Conservation (phyloP, 1,139 yeast genomes). For the Pichia sp. region DNA sequence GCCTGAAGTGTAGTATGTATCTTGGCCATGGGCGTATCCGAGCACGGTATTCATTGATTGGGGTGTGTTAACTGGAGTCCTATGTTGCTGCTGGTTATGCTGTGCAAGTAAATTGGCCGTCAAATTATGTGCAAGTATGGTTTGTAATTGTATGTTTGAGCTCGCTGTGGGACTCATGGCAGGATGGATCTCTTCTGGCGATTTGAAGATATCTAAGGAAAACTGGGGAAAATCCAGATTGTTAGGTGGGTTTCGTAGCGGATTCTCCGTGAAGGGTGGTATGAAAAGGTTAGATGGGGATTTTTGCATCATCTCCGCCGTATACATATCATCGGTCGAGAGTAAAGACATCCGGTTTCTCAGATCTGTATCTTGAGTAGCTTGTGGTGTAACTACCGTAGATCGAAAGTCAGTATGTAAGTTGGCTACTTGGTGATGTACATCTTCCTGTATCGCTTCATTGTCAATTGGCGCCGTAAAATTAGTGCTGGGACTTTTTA, state of each 20-base stretch:
- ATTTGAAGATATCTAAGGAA: slow-evolving; percentile 18
- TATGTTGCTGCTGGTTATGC: background rate
- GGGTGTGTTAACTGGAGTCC: background rate
- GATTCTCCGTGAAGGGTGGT: slow-evolving; percentile 12
- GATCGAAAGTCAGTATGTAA: background rate
- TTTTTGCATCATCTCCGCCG: background rate
- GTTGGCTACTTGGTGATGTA: no score
- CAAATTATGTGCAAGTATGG: slow-evolving; percentile 1
- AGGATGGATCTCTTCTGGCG: background rate
- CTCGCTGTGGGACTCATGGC: background rate
- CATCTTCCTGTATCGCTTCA: no score
- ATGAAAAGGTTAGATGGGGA: background rate
- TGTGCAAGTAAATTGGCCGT: background rate
- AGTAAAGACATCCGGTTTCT: slow-evolving; percentile 1
- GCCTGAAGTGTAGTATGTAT: background rate
- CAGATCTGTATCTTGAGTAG: background rate
- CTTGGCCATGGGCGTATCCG: background rate
- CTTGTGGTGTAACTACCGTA: background rate
- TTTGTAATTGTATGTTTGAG: slow-evolving; percentile 1
- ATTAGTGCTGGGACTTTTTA: background rate
- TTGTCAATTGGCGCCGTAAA: background rate
- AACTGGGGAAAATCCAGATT: slow-evolving; percentile 18
- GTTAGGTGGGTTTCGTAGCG: slow-evolving; percentile 5
- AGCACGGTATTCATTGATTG: background rate
- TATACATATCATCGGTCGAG: slow-evolving; percentile 2